A percentile compares a stretch with the other conserved stretches of the same genome.
Conservation (phyloP, 805 yeast genomes). For the Ogataea neopini region DNA sequence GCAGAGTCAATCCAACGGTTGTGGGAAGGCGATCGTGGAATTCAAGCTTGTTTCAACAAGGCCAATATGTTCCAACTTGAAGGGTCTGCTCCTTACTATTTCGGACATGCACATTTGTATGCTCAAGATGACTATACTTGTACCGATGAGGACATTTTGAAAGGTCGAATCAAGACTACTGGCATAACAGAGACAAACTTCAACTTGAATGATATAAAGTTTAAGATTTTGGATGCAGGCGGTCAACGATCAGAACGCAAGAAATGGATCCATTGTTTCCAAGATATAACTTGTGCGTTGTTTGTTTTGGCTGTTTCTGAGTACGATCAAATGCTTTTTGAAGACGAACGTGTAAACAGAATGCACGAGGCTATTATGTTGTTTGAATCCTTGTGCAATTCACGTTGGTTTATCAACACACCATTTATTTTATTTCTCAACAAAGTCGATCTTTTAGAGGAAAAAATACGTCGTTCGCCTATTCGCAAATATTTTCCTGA, state of each 20-base stretch:
- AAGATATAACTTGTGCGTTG: conserved; percentile 81
- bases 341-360: conserved; percentile 84
- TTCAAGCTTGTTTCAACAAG: conserved; percentile 54
- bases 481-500: conserved; percentile 76
- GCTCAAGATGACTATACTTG: conserved; percentile 67
- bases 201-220: conserved; percentile 59
- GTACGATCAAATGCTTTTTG: conserved; percentile 89
- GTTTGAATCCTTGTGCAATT: conserved; percentile 81
- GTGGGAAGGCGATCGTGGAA: conserved; percentile 74
- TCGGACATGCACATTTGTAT: conserved; percentile 68
- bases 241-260: conserved; percentile 91
- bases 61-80: conserved; percentile 84
- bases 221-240: conserved; percentile 91
- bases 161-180: conserved; percentile 91
- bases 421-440: conserved; percentile 89
- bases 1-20: conserved; percentile 69
- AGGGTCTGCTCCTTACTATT: conserved; percentile 78
- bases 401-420: conserved; percentile 79
- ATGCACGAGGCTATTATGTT: conserved; percentile 87
- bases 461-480: conserved; percentile 66
- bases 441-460: conserved; percentile 79
- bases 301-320: conserved; percentile 90
- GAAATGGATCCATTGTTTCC: conserved; percentile 95
- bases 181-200: conserved; percentile 91
- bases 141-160: conserved; percentile 78